Evolutionary conservation across 2,329 filamentous ascomycete species (phyloP).

Genomic region (Stenocarpella maydis): DNA sequence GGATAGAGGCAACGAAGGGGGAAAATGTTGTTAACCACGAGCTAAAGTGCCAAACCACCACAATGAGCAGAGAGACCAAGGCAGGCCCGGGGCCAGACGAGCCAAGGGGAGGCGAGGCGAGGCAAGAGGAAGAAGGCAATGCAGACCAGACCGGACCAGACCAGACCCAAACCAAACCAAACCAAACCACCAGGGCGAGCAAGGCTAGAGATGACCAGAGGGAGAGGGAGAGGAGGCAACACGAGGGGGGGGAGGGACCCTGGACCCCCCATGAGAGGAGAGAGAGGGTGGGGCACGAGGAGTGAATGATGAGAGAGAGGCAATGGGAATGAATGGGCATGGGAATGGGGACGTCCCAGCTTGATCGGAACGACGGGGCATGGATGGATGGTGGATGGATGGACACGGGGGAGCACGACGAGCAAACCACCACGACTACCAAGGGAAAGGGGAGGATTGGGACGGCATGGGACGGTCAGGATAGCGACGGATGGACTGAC

Average conservation of each 20-base stretch:
- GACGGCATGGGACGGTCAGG: constrained; percentile 16
- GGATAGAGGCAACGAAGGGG: constrained; percentile 36
- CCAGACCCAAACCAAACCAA: constrained; percentile 10
- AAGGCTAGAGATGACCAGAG: constrained; percentile 4
- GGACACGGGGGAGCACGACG: not conserved
- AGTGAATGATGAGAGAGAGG: too few species aligned
- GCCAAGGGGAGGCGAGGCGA: constrained; percentile 32
- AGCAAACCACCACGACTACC: not conserved
- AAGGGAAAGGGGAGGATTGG: not conserved
- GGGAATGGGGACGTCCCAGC: constrained; percentile 21
- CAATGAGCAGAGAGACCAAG: not conserved
- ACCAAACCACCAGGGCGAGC: constrained; percentile 27
- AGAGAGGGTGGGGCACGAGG: constrained; percentile 1
- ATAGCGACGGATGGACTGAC: constrained; percentile 2
- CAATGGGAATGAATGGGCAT: not conserved
- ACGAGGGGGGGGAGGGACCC: not conserved
- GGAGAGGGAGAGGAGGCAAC: not conserved
- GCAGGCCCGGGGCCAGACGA: constrained; percentile 9
- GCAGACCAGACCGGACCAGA: constrained; percentile 3
- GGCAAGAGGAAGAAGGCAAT: constrained; percentile 2
- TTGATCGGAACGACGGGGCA: constrained; percentile 12
- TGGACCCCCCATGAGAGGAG: not conserved
- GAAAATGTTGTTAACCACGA: constrained; percentile 40
- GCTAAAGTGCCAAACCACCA: constrained; percentile 43
- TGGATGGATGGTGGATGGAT: not conserved